Percentiles rank a stretch among this genome's conserved stretches.
Evolutionary conservation across 1,139 yeast species (phyloP).

Genomic region (Candida frijolesensis): DNA sequence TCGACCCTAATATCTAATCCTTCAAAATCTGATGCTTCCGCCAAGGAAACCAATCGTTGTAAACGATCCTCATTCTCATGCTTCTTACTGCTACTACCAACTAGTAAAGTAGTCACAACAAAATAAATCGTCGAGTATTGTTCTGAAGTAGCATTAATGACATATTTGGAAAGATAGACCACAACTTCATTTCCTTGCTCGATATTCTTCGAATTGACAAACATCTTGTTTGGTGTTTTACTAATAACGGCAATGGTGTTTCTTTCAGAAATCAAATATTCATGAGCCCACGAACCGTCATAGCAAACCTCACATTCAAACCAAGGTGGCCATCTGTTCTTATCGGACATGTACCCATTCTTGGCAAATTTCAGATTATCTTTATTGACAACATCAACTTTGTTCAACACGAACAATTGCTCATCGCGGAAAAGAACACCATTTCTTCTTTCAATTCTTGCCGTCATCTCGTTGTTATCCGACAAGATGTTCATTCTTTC

Average conservation of each 20-base stretch:
- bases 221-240: conserved; percentile 68
- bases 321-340: conserved; percentile 80
- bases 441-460: conserved; percentile 67
- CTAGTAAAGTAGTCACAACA: conserved; percentile 63
- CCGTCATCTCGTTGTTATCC: conserved; percentile 38
- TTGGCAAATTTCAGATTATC: conserved; percentile 28
- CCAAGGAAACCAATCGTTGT: conserved; percentile 65
- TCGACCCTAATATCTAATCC: conserved; percentile 56
- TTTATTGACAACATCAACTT: conserved; percentile 27
- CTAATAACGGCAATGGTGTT: conserved; percentile 64
- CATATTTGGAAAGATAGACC: conserved; percentile 70
- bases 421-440: conserved; percentile 72
- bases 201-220: conserved; percentile 23
- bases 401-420: conserved; percentile 65
- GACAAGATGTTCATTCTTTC: conserved; percentile 48
- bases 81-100: conserved; percentile 65
- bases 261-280: conserved; percentile 56
- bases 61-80: conserved; percentile 60
- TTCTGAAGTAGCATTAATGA: conserved; percentile 67
- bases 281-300: conserved; percentile 59
- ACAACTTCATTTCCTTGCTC: conserved; percentile 32
- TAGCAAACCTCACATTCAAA: conserved; percentile 73
- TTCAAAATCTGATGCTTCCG: conserved; percentile 65
- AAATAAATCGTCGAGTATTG: conserved; percentile 73
- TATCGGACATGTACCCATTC: conserved; percentile 24